Percentiles rank a stretch among this genome's conserved stretches.
phyloP scores from a whole-genome alignment of 345 rosid genomes.

The Heritiera littoralis region DNA sequence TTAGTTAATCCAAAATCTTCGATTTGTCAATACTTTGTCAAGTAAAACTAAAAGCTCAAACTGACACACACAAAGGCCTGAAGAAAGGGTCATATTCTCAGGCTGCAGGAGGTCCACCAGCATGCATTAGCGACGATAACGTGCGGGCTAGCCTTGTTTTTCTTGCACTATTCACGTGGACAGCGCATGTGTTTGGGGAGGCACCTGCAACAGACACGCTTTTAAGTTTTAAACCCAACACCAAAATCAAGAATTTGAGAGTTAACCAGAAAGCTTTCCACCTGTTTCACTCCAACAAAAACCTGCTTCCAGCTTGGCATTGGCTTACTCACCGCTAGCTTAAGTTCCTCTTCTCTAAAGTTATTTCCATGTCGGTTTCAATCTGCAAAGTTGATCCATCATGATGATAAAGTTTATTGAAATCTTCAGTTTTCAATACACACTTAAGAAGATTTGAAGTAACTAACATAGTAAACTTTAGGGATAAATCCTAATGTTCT shows the following conservation, averaged over 20 bases:
- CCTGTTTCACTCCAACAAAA: constrained; percentile 38
- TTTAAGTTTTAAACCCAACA: constrained; percentile 2
- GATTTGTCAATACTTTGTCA: neutral
- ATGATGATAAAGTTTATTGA: neutral
- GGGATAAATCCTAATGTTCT: neutral
- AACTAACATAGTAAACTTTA: neutral
- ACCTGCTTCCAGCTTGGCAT: constrained; percentile 29
- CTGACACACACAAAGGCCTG: neutral
- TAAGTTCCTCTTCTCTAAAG: neutral
- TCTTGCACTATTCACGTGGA: constrained; percentile 33
- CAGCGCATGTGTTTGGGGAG: constrained; percentile 33
- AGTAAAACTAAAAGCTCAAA: neutral
- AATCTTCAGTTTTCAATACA: neutral
- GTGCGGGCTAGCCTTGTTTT: neutral
- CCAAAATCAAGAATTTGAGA: neutral
- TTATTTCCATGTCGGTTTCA: neutral
- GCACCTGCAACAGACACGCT: neutral
- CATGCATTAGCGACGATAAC: neutral
- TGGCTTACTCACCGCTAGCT: neutral
- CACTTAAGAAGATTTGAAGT: neutral
- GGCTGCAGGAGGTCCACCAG: neutral
- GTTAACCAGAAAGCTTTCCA: constrained; percentile 38
- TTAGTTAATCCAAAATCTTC: neutral
- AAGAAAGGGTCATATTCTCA: neutral
- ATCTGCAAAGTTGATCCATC: neutral